Conservation (phyloP, 805 yeast genomes). For the Candida ficus region DNA sequence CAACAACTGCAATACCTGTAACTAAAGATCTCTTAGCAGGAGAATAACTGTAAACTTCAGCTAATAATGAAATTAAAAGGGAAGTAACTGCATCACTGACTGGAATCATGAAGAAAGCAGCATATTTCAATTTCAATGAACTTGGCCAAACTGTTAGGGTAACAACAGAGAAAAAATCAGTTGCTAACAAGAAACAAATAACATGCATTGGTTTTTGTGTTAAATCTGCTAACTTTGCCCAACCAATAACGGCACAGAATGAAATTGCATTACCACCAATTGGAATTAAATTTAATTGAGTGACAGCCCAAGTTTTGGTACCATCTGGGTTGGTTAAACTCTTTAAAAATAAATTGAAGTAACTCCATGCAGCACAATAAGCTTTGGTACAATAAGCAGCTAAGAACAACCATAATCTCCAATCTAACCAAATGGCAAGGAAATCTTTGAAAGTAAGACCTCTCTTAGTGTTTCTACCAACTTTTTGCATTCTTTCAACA, state of each 20-base stretch:
- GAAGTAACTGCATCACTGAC: slow-evolving; percentile 11
- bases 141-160: slow-evolving; percentile 12
- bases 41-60: slow-evolving; percentile 25
- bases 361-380: slow-evolving; percentile 5
- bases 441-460: slow-evolving; percentile 6
- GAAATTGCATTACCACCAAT: slow-evolving; percentile 17
- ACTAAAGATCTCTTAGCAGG: slow-evolving; percentile 36
- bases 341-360: slow-evolving; percentile 16
- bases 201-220: slow-evolving; percentile 9
- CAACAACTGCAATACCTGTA: slow-evolving; percentile 36
- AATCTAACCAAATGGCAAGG: slow-evolving; percentile 3
- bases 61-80: slow-evolving; percentile 10
- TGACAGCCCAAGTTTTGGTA: slow-evolving; percentile 7
- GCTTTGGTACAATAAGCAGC: slow-evolving; percentile 11
- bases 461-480: slow-evolving; percentile 13
- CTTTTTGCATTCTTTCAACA: slow-evolving; percentile 14
- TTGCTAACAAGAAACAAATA: slow-evolving; percentile 2
- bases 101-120: slow-evolving; percentile 14
- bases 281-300: slow-evolving; percentile 18
- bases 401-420: slow-evolving; percentile 14
- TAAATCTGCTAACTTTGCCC: slow-evolving; percentile 13
- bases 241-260: slow-evolving; percentile 11
- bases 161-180: slow-evolving; percentile 8
- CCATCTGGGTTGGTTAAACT: slow-evolving; percentile 15
- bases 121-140: slow-evolving; percentile 7